Percentiles rank a stretch among this genome's conserved stretches.
phyloP scores from a whole-genome alignment of 2,329 filamentous ascomycete genomes.

The Colletotrichum shisoi region DNA sequence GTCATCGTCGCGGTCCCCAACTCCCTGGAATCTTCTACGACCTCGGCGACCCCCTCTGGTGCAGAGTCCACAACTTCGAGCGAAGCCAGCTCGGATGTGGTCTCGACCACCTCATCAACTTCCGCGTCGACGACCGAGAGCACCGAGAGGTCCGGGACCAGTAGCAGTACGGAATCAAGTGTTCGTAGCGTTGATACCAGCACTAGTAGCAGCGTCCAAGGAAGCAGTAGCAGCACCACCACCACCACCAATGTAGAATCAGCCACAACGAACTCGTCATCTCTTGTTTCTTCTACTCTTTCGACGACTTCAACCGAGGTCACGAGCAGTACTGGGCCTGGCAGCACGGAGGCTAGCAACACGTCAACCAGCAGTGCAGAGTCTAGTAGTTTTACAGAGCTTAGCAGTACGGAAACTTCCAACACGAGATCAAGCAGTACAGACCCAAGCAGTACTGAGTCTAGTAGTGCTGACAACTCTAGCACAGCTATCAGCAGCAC shows the following conservation, averaged over 20 bases:
- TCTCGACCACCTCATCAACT: background rate
- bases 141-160: background rate
- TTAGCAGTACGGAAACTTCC: background rate
- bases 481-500: background rate
- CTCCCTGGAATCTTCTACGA: background rate
- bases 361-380: background rate
- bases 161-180: background rate
- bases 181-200: background rate
- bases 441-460: background rate
- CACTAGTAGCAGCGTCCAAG: background rate
- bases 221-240: background rate
- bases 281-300: background rate
- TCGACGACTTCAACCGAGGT: background rate
- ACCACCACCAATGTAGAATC: background rate
- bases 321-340: background rate
- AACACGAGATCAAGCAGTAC: background rate
- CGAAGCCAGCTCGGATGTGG: background rate
- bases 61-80: background rate
- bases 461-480: background rate
- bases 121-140: background rate
- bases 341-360: background rate
- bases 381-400: too few species aligned
- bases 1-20: constrained; percentile 1
- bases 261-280: background rate
- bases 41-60: background rate